These are phyloP conservation scores for Populus hybrid DNA, from an alignment of 441 rosid species.

Conservation along the genomic window DNA sequence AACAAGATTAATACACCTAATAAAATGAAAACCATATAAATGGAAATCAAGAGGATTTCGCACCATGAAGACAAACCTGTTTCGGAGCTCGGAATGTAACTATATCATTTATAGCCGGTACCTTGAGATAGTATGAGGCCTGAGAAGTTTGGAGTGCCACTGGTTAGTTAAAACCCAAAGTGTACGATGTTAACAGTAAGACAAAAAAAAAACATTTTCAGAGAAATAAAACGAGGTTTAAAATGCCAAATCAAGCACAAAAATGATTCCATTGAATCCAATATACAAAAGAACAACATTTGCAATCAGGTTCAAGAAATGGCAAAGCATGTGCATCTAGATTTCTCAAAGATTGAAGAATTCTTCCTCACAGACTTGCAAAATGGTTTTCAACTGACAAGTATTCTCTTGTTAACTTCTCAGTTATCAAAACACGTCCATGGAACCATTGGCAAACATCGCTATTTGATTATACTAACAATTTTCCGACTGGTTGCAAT, in stretches of 20 bases:
- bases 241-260: not conserved
- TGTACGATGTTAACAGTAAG: not conserved
- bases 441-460: not conserved
- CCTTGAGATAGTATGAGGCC: conserved; percentile 72
- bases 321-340: not conserved
- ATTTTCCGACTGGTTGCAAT: not conserved
- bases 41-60: not conserved
- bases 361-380: not conserved
- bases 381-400: not conserved
- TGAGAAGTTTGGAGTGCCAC: conserved; percentile 28
- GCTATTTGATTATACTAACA: not conserved
- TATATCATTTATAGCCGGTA: conserved; percentile 81
- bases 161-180: conserved; percentile 5
- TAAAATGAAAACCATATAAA: not conserved
- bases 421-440: not conserved
- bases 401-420: not conserved
- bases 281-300: not conserved
- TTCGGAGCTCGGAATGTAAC: conserved; percentile 78
- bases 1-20: not conserved
- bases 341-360: not conserved
- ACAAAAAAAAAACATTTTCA: not conserved
- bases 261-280: not conserved
- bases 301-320: not conserved
- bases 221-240: not conserved
- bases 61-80: conserved; percentile 28